Base-by-base conservation (phyloP, 305 asterid species). In the Rubia tinctorum region DNA sequence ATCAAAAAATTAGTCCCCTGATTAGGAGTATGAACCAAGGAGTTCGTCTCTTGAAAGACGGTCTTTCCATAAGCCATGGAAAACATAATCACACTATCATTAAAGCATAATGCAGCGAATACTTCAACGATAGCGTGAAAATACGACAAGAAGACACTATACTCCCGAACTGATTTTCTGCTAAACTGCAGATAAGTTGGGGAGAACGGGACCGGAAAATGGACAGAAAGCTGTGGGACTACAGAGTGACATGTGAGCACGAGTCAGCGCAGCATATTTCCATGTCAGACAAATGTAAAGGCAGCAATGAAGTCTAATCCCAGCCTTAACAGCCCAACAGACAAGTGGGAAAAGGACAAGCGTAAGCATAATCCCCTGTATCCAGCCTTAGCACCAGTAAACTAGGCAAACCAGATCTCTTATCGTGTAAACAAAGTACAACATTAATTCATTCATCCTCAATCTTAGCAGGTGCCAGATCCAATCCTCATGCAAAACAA, bases 401-500 rank as follows among this genome's bases (percentile, higher is more conserved):
- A 27, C 51, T 34, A 27, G 39, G 27, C 27, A n/a, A 7, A 62
- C 49, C 66, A 40, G 45, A 63, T 51, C 13, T 73, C 69, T 9
- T 40, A 37, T 15, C 55, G 55, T 66, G 71, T 66, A 42, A 20
- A 20, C 37, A n/a, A n/a, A 66, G 55, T 11, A n/a, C 55, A 20
- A 39, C 49, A 43, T 43, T 53, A 53, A 53, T 53, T 53, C 60
- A 53, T 53, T 53, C 60, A 17, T 66, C 71, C 20, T 66, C 53
- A 39, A 39, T 9, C 40, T 40, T 22, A 18, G 4, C 68, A 34
- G 68, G 14, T 30, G 62, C 72, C 79, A 82, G 83, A 76, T 79
- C 81, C 79, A 66, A 71, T 76, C 72, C 73, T 70, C 53, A 53
- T 66, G 71, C 42, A 49, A 70, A 86, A 81, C 84, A 81, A 74